These are phyloP conservation scores for Wickerhamiella shivajii DNA, from an alignment of 805 yeast species.

Conservation along the genomic window DNA sequence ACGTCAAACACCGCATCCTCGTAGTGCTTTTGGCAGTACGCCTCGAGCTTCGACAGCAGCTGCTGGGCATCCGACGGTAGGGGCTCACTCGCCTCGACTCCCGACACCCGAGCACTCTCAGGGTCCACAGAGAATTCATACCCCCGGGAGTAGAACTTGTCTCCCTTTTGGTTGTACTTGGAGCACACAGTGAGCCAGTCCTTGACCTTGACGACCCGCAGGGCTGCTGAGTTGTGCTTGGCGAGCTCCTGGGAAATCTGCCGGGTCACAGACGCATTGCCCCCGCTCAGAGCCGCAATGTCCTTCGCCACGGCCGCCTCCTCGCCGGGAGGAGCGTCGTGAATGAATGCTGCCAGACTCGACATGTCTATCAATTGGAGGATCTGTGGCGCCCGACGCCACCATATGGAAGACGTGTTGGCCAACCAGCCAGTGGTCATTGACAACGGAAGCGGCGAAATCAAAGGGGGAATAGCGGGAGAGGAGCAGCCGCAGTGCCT, in stretches of 20 bases:
- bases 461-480: constrained; percentile 89
- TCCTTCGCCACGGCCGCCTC: constrained; percentile 29
- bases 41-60: constrained; percentile 24
- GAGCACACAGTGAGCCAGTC: constrained; percentile 14
- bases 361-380: constrained; percentile 8
- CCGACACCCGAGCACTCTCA: constrained; percentile 14
- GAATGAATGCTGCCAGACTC: constrained; percentile 23
- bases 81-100: constrained; percentile 8
- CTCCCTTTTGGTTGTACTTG: constrained; percentile 14
- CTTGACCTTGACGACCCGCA: constrained; percentile 15
- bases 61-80: constrained; percentile 6
- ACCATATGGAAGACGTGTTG: constrained; percentile 22
- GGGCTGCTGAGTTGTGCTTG: constrained; percentile 27
- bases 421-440: constrained; percentile 61
- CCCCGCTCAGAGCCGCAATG: constrained; percentile 22
- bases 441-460: constrained; percentile 69
- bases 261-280: constrained; percentile 11
- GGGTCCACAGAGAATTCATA: constrained; percentile 20
- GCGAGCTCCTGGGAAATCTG: constrained; percentile 23
- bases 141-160: constrained; percentile 20
- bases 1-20: constrained; percentile 39
- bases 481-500: constrained; percentile 62
- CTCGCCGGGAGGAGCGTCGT: constrained; percentile 47
- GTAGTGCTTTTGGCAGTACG: constrained; percentile 51
- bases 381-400: background rate